Conservation (phyloP, 2,329 filamentous ascomycete species). For the Hypoxylon sp. region DNA sequence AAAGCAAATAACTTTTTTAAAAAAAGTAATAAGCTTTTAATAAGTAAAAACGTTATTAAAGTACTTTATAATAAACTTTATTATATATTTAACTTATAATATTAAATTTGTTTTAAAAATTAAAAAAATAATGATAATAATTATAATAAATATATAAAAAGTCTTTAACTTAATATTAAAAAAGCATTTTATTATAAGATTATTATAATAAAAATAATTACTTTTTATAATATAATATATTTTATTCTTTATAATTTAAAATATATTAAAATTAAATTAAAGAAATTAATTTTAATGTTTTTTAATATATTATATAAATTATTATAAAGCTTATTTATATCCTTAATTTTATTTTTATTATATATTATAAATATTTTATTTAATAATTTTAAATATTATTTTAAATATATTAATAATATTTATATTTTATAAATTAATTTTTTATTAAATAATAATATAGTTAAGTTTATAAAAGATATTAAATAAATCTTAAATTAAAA, state of each 20-base stretch:
- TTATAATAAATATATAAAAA: conserved; percentile 12
- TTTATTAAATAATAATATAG: conserved; percentile 2
- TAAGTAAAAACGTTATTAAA: background rate
- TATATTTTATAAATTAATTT: background rate
- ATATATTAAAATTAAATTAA: background rate
- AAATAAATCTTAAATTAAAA: conserved; percentile 3
- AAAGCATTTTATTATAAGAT: background rate
- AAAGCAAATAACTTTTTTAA: background rate
- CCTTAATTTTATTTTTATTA: too few relatives aligned
- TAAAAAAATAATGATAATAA: background rate
- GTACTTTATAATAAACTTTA: background rate
- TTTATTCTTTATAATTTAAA: background rate
- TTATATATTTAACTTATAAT: conserved; percentile 5
- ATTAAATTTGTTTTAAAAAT: conserved; percentile 8
- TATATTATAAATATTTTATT: background rate
- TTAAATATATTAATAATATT: conserved; percentile 7
- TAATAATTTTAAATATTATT: background rate
- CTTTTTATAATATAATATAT: background rate
- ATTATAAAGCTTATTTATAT: too few relatives aligned
- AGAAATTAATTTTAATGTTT: background rate
- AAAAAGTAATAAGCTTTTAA: conserved; percentile 2
- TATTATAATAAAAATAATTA: background rate
- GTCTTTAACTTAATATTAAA: background rate
- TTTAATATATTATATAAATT: background rate
- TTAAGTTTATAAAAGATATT: conserved; percentile 9